Evolutionary conservation across 164 flowering plant species (phyloP), one percentile per base, ranked within the genome.

Genomic region (Berberis vulgaris): DNA sequence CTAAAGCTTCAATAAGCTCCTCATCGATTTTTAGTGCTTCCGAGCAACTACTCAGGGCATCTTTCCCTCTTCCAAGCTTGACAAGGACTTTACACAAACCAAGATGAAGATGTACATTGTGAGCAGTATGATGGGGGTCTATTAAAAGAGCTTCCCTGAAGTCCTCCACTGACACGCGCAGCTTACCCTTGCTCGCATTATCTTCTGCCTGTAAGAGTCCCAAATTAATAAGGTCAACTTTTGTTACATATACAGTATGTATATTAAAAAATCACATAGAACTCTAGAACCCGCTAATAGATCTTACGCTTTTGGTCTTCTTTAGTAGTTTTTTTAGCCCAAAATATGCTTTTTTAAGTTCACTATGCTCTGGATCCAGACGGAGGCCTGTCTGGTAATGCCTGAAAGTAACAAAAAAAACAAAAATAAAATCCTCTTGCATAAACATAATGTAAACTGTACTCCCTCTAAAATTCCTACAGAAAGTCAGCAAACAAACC

Each of bases 331-430:
- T 94, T 74, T 94, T 94, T 84, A 94, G 78, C 67, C 86, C 96
- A 83, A 94, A 94, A 77, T 94, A 94, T 67, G 96, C 85, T 77
- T 89, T 94, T 78, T 94, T 94, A 66, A 94, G 75, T 72, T 83
- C 95, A 77, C 82, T 70, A 61, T 94, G 96, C 81, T 94, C 98
- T 53, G 98, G 98, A 75, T 94, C 98, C 39, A 79, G 76, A 50
- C 99, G 95, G 60, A 94, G 93, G 49, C 99, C 97, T 78, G 86
- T 93, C 61, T 94, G 99, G 70, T 67, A 94, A 77, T 94, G 99
- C 82, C 99, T 94, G 82, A 62, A 67, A 41, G 62, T 10, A 43
- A 63, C 41, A 47, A 6, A 43, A 7, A 54, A 43, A 56, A 52
- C 13, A 12, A 7, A 4, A 3, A 10, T 7, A 26, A 10, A 2